Conservation (phyloP, 2,329 filamentous ascomycete species). For the Ceratocystis variospora region DNA sequence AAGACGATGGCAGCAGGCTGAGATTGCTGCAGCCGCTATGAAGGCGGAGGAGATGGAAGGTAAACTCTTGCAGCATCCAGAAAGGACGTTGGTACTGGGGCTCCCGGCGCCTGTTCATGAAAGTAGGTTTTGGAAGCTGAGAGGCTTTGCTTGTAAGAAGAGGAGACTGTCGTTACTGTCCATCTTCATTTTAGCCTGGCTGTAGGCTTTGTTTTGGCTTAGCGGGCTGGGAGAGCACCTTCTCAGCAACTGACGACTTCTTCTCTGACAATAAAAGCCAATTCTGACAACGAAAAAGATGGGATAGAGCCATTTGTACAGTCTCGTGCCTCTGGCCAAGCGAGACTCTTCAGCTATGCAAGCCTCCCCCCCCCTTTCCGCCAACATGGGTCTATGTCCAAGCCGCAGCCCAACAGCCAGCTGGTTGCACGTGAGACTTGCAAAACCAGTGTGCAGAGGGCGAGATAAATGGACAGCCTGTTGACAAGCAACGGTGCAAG, state of each 20-base stretch:
- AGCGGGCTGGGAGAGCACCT: background rate
- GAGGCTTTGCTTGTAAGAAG: too few relatives aligned
- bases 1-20: too few relatives aligned
- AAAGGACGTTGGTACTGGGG: too few relatives aligned
- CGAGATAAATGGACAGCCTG: slow-evolving; percentile 36
- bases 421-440: slow-evolving; percentile 32
- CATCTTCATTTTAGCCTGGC: too few relatives aligned
- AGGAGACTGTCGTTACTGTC: too few relatives aligned
- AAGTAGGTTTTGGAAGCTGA: too few relatives aligned
- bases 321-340: background rate
- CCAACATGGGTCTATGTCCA: too few relatives aligned
- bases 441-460: slow-evolving; percentile 34
- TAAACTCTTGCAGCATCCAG: too few relatives aligned
- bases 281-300: slow-evolving; percentile 27
- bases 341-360: slow-evolving; percentile 33
- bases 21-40: too few relatives aligned
- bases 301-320: slow-evolving; percentile 22
- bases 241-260: slow-evolving; percentile 17
- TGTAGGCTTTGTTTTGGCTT: background rate
- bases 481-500: slow-evolving; percentile 43
- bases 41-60: too few relatives aligned
- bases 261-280: slow-evolving; percentile 32
- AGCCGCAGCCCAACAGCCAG: slow-evolving; percentile 31
- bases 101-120: too few relatives aligned
- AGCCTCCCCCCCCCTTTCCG: slow-evolving; percentile 16